Evolutionary conservation across 2,329 filamentous ascomycete genomes (phyloP).

Genomic region (Diaporthe citri): DNA sequence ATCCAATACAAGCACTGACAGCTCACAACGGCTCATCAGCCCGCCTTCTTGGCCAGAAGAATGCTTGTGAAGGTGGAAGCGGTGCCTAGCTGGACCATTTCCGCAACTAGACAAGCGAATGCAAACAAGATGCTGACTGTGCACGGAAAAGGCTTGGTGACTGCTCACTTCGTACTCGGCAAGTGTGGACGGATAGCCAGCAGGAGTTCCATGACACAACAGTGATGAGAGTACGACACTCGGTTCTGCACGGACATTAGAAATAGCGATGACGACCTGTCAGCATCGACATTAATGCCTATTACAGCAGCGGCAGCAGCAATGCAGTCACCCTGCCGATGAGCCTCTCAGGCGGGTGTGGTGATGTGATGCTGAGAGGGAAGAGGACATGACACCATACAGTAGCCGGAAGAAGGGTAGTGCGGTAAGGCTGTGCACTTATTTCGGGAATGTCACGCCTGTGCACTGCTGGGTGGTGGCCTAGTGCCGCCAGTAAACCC

Average conservation of each 20-base stretch:
- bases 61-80: constrained; percentile 1
- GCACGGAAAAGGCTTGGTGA: constrained; percentile 33
- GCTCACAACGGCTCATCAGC: constrained; percentile 1
- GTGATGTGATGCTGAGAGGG: not conserved
- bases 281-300: constrained; percentile 9
- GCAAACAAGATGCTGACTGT: constrained; percentile 41
- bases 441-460: constrained; percentile 38
- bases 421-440: constrained; percentile 40
- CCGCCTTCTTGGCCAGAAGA: not conserved
- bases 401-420: constrained; percentile 30
- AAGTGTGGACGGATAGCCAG: not conserved
- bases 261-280: constrained; percentile 24
- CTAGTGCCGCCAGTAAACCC: not conserved
- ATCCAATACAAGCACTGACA: constrained; percentile 8
- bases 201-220: not conserved
- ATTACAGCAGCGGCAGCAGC: constrained; percentile 1
- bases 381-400: not conserved
- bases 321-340: constrained; percentile 19
- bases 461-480: constrained; percentile 4
- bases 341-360: constrained; percentile 19
- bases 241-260: constrained; percentile 6
- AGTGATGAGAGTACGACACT: constrained; percentile 24
- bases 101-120: constrained; percentile 26
- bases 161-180: not conserved
- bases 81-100: constrained; percentile 9